Conservation (phyloP, 2,329 filamentous ascomycete genomes). For the Dactylellina sp. region DNA sequence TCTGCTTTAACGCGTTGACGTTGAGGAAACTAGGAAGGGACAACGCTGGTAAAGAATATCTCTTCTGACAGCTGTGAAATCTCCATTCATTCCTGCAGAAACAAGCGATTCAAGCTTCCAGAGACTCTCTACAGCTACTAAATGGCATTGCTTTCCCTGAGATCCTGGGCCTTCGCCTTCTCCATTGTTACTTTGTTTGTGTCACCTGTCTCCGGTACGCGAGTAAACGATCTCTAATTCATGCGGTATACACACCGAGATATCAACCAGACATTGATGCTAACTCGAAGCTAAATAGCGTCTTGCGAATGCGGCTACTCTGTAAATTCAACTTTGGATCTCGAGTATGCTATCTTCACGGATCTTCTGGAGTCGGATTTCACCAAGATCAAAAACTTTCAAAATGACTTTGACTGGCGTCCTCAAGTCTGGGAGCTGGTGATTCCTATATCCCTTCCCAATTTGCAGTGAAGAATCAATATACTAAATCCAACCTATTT, state of each 20-base stretch:
- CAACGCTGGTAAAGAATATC: no score
- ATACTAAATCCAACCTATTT: conserved; percentile 63
- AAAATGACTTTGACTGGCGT: conserved; percentile 71
- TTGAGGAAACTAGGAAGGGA: no score
- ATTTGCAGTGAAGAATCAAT: no score
- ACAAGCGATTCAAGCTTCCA: no score
- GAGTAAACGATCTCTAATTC: background rate
- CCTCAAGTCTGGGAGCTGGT: conserved; percentile 75
- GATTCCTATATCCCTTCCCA: background rate
- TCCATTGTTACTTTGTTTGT: conserved; percentile 7
- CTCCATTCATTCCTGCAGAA: no score
- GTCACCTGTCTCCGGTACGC: conserved; percentile 16
- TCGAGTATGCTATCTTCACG: conserved; percentile 70
- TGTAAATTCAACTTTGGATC: conserved; percentile 66
- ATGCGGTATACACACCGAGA: conserved; percentile 1
- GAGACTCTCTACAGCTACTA: background rate
- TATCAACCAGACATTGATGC: background rate
- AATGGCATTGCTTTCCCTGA: conserved; percentile 9
- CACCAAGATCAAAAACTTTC: conserved; percentile 68
- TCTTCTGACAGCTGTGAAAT: no score
- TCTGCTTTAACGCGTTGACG: no score
- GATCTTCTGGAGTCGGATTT: conserved; percentile 80
- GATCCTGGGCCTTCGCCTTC: background rate
- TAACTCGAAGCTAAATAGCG: conserved; percentile 10
- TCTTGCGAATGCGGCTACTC: conserved; percentile 79